phyloP scores from a whole-genome alignment of 164 flowering plant species.

The Umbellularia californica region DNA sequence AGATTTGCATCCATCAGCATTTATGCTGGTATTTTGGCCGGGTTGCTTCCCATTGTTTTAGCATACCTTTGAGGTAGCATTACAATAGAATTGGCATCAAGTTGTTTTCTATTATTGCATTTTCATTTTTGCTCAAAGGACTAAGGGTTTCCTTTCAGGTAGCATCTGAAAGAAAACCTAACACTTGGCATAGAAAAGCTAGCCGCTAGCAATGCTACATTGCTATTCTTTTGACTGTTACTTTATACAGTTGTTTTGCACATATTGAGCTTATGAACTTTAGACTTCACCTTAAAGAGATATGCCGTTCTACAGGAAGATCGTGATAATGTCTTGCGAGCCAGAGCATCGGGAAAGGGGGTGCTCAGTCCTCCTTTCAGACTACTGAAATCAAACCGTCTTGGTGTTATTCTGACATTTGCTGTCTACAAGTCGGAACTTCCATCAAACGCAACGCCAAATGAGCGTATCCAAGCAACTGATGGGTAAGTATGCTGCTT shows the following conservation, averaged over 20 bases:
- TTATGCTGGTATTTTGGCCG: no score
- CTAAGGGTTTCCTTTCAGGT: no score
- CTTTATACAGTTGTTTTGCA: background rate
- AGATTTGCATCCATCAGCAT: no score
- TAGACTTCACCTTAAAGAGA: background rate
- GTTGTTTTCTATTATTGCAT: no score
- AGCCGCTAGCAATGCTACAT: no score
- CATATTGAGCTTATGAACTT: conserved; percentile 1
- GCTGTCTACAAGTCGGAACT: conserved; percentile 81
- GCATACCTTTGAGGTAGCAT: no score
- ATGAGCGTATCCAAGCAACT: conserved; percentile 71
- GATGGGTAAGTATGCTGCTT: conserved; percentile 52
- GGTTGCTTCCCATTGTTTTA: no score
- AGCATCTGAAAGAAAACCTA: no score
- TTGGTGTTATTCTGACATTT: conserved; percentile 90
- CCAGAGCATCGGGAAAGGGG: conserved; percentile 86
- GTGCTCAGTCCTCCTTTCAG: conserved; percentile 90
- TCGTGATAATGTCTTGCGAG: conserved; percentile 82
- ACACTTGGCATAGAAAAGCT: no score
- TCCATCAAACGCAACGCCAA: conserved; percentile 73
- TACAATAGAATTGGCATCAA: no score
- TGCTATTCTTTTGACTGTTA: no score
- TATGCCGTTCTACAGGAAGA: conserved; percentile 63
- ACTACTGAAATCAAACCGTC: conserved; percentile 73
- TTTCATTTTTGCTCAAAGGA: no score